Conservation (phyloP, 495 filamentous ascomycete genomes). For the Hyaloscypha hepaticicola region DNA sequence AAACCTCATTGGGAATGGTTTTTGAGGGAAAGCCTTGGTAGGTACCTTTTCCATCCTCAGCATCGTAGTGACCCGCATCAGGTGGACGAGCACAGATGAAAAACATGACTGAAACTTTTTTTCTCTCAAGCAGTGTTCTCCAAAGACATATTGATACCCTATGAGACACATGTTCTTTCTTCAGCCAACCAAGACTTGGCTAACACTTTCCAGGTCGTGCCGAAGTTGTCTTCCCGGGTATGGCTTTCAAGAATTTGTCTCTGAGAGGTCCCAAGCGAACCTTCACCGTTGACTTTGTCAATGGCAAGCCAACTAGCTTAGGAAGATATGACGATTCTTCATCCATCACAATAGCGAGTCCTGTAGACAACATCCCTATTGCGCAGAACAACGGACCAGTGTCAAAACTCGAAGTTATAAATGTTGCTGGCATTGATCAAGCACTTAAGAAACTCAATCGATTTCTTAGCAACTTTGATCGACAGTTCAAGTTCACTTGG, state of each 20-base stretch:
- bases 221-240: constrained; percentile 48
- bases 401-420: constrained; percentile 37
- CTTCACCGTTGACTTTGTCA: constrained; percentile 47
- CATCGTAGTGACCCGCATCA: too few relatives aligned
- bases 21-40: constrained; percentile 55
- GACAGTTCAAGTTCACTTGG: constrained; percentile 32
- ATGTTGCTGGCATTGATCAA: constrained; percentile 62
- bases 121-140: too few relatives aligned
- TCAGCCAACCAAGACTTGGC: background rate
- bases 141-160: too few relatives aligned
- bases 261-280: constrained; percentile 45
- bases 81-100: too few relatives aligned
- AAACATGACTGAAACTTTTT: too few relatives aligned
- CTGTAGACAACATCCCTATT: background rate
- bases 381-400: background rate
- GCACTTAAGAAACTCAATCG: constrained; percentile 67
- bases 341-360: constrained; percentile 21
- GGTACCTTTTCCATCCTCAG: constrained; percentile 22
- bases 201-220: constrained; percentile 35
- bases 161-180: background rate
- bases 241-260: constrained; percentile 46
- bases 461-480: constrained; percentile 58
- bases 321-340: constrained; percentile 19
- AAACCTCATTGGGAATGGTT: constrained; percentile 63
- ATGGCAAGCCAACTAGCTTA: constrained; percentile 33